Base-by-base conservation (phyloP, 2,329 filamentous ascomycete species). In the Talaromyces sp. region DNA sequence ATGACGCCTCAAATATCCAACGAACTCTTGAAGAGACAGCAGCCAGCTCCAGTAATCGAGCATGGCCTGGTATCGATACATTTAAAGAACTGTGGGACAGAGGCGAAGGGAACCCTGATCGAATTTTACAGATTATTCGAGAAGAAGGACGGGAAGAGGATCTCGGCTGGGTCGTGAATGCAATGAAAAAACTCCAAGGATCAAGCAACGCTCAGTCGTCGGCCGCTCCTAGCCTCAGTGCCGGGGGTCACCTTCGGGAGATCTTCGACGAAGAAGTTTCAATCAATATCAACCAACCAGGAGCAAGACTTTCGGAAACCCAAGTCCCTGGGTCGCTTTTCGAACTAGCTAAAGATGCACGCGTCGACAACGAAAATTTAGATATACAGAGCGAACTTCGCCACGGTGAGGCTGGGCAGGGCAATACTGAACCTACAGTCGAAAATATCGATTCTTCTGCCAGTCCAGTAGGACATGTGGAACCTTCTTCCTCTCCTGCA, bases 121-220 rank as follows among this genome's bases (percentile, higher is more conserved):
- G 79, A 61, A 84, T 89, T 27, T 65, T 88, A 3, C 76, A 80
- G 46, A 84, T 89, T 24, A 85, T 88, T 32, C 80, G 82, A 43
- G 80, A 84, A 41, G 85, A 88, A 65, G 80, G 82, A 4, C 78
- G 85, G 2, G 79, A 83, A 59, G 82, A 85, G 11, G 81, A 83
- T 55, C 78, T 90, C 35, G 76, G 78, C 11, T 84, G 85, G 69
- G 85, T 86, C 78, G 79, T 88, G 11, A 77, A 80, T 32, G 75
- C 83, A 26, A 84, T 85, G 62, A 77, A 71, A 63, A 70, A 67
- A 21, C 60, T 71, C 17, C 63, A 69, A 26, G 50, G 60, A 57
- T 21, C 52, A 35, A 61, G 58, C 19, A 27, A 32, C 11, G 38
- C 53, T 10, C 46, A 56, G 11, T 24, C 12, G 8, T 48, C 56